Base-by-base conservation (phyloP, 257 asterid genomes). In the Orobanche coerulescens region DNA sequence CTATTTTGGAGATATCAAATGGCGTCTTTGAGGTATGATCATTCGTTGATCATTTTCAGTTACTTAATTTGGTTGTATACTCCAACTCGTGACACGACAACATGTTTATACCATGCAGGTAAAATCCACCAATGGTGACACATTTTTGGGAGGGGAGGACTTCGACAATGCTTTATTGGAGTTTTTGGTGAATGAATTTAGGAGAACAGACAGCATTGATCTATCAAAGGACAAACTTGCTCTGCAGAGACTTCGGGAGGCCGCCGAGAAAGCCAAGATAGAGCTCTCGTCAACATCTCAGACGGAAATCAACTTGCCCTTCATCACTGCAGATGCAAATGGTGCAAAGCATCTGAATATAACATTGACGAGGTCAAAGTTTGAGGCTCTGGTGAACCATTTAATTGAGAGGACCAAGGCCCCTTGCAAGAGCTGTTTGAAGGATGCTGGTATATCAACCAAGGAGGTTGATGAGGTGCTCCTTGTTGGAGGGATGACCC, bases 91-190 rank as follows among this genome's bases (percentile, higher is more conserved):
- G 5, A 42, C 9, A 12, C 1, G 0, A 47, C n/a, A 4, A 47
- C 53, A 5, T 48, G 56, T 23, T 51, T 50, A 20, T 59, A 10
- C 25, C 1, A 6, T 78, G 59, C 79, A 84, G 93, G 93, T 84
- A 44, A 84, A 86, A 86, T 91, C 95, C 30, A 83, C 91, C 0
- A 86, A 86, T 10, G 95, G 95, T 56, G 95, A 83, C 75, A 86
- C 95, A 0, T 85, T 83, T 67, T 74, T 86, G 72, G 95, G 95
- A 37, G 95, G 95, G n/a, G 91, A 86, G 75, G 95, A 86, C 49
- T 85, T 85, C 7, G 95, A 85, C 51, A 85, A 83, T 64, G 56
- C 88, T 48, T 39, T 85, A 6, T 64, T 85, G 69, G 95, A 83
- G 56, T 85, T 76, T 67, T 58, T 86, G 71, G 95, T 83, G 5